Evolutionary conservation across 352 stramenopile species (phyloP).

Genomic region (Phytophthora citrophthora): DNA sequence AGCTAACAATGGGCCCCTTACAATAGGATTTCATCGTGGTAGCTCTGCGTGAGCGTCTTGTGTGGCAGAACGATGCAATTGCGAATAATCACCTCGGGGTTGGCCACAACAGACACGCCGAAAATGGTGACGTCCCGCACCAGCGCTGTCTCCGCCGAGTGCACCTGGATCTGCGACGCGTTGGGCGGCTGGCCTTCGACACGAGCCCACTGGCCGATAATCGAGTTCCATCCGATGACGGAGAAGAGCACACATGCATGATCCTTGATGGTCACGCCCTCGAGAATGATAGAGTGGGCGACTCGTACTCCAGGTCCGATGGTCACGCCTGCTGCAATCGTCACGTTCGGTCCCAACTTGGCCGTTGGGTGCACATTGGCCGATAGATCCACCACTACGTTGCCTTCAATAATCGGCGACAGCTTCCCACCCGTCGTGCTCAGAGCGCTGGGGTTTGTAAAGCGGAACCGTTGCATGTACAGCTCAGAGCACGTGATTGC

Average conservation of each 20-base stretch:
- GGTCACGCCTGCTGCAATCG: constrained; percentile 82
- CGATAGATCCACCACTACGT: constrained; percentile 83
- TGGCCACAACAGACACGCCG: constrained; percentile 86
- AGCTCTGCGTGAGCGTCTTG: constrained; percentile 89
- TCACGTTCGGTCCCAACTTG: constrained; percentile 89
- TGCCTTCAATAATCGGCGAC: constrained; percentile 87
- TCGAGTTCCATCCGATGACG: constrained; percentile 91
- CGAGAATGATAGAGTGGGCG: constrained; percentile 89
- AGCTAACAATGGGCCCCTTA: constrained; percentile 45
- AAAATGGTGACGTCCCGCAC: constrained; percentile 92
- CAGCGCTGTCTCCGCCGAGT: constrained; percentile 74
- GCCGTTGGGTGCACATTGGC: constrained; percentile 85
- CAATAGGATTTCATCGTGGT: constrained; percentile 91
- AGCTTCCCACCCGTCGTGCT: constrained; percentile 84
- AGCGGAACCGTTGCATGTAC: constrained; percentile 92
- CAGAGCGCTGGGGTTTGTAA: constrained; percentile 86
- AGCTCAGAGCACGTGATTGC: constrained; percentile 91
- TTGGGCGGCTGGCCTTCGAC: constrained; percentile 87
- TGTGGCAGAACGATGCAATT: constrained; percentile 91
- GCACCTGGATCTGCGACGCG: constrained; percentile 70
- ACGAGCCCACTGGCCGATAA: constrained; percentile 86
- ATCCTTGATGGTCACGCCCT: constrained; percentile 89
- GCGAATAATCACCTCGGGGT: constrained; percentile 88
- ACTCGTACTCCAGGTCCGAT: constrained; percentile 84
- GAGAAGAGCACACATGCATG: constrained; percentile 88